Evolutionary conservation across 257 asterid genomes (phyloP).

Genomic region (Salvia rosmarinus): DNA sequence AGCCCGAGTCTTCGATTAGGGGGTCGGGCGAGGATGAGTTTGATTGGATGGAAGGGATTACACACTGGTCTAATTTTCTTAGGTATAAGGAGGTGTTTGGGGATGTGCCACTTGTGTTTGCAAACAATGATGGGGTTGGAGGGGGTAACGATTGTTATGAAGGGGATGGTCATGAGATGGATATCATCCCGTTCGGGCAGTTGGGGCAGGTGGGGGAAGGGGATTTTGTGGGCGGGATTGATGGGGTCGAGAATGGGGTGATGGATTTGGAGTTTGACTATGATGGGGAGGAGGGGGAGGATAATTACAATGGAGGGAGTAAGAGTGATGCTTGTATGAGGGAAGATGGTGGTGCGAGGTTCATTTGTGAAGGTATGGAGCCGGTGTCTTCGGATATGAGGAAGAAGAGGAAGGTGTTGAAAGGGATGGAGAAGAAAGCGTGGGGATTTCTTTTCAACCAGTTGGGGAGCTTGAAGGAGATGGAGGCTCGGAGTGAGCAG

Average conservation of each 20-base stretch:
- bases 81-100: constrained; percentile 91
- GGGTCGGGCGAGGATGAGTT: constrained; percentile 71
- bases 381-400: constrained; percentile 57
- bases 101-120: constrained; percentile 61
- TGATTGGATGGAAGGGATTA: constrained; percentile 95
- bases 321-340: constrained; percentile 54
- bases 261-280: constrained; percentile 84
- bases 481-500: constrained; percentile 76
- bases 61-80: constrained; percentile 89
- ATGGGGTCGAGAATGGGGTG: constrained; percentile 78
- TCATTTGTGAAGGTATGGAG: constrained; percentile 66
- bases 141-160: constrained; percentile 75
- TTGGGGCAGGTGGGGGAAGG: constrained; percentile 62
- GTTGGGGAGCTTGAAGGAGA: constrained; percentile 63
- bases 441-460: constrained; percentile 75
- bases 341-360: constrained; percentile 59
- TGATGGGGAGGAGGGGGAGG: constrained; percentile 79
- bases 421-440: constrained; percentile 68
- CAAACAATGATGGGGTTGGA: constrained; percentile 52
- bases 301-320: constrained; percentile 54
- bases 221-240: constrained; percentile 74
- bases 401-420: constrained; percentile 72
- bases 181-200: constrained; percentile 67
- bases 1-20: constrained; percentile 54
- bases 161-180: constrained; percentile 61